A percentile compares a stretch with the other conserved stretches of the same genome.
These are phyloP conservation scores for Incumbomyces lentus DNA, from an alignment of 2,329 filamentous ascomycete species.

Conservation along the genomic window DNA sequence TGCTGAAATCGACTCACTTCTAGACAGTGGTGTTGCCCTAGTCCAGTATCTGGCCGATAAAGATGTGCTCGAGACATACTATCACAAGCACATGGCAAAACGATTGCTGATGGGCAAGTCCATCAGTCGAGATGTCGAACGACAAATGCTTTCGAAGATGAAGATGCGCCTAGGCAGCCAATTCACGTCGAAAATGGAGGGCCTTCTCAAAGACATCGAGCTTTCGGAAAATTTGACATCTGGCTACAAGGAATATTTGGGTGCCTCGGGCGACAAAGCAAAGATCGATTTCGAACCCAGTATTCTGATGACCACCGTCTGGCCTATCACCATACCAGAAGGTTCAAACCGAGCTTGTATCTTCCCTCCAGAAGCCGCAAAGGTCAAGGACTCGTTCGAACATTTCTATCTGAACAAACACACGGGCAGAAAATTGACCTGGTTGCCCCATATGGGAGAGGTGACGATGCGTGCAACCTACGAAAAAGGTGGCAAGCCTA, in stretches of 20 bases:
- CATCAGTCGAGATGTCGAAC: slow-evolving; percentile 83
- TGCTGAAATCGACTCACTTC: slow-evolving; percentile 66
- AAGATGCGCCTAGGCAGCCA: slow-evolving; percentile 92
- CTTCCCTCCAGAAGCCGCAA: slow-evolving; percentile 64
- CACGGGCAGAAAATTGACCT: slow-evolving; percentile 78
- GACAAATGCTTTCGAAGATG: slow-evolving; percentile 92
- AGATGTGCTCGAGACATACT: slow-evolving; percentile 92
- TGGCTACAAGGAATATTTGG: slow-evolving; percentile 63
- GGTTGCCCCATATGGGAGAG: slow-evolving; percentile 66
- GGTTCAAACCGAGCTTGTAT: slow-evolving; percentile 46
- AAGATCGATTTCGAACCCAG: slow-evolving; percentile 71
- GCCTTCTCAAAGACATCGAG: slow-evolving; percentile 95
- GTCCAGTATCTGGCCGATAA: slow-evolving; percentile 84
- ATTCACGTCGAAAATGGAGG: slow-evolving; percentile 85
- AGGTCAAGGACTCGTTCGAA: slow-evolving; percentile 73
- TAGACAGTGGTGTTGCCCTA: slow-evolving; percentile 82
- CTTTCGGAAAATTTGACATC: slow-evolving; percentile 73
- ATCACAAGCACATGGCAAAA: slow-evolving; percentile 90
- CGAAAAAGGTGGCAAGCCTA: slow-evolving; percentile 60
- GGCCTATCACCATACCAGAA: slow-evolving; percentile 60
- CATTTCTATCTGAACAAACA: slow-evolving; percentile 80
- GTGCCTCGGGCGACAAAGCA: slow-evolving; percentile 45
- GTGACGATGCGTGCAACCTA: slow-evolving; percentile 78
- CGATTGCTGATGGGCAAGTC: slow-evolving; percentile 81
- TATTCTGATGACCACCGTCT: slow-evolving; percentile 85